Percentiles rank a stretch among this genome's conserved stretches.
Evolutionary conservation across 495 filamentous ascomycete genomes (phyloP).

Genomic region (Penicillium argentinense): DNA sequence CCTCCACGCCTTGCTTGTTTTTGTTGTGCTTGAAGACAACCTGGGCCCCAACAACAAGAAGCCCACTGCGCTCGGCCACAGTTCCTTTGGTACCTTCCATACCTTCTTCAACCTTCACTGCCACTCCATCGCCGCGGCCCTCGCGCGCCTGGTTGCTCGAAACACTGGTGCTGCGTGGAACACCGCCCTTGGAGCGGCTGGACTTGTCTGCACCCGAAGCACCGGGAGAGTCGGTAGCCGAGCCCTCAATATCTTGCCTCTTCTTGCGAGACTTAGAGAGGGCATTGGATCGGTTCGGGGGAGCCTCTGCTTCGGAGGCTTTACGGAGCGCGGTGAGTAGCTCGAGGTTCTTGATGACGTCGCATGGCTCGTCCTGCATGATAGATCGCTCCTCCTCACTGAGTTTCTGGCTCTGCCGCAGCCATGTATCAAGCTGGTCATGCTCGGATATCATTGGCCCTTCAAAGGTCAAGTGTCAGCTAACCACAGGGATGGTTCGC

Average conservation of each 20-base stretch:
- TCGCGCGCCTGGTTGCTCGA: constrained; percentile 48
- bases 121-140: constrained; percentile 37
- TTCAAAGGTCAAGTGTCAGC: constrained; percentile 15
- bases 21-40: constrained; percentile 81
- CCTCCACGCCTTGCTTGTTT: constrained; percentile 64
- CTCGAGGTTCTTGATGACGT: constrained; percentile 58
- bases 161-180: constrained; percentile 57
- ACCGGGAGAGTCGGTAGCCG: constrained; percentile 67
- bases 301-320: constrained; percentile 58
- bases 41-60: constrained; percentile 69
- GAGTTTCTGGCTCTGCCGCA: constrained; percentile 63
- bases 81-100: constrained; percentile 50
- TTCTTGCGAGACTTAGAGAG: constrained; percentile 60
- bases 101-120: constrained; percentile 58
- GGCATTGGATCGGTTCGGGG: constrained; percentile 44
- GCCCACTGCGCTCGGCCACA: constrained; percentile 48
- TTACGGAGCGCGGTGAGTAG: constrained; percentile 60
- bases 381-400: constrained; percentile 62
- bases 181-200: constrained; percentile 42
- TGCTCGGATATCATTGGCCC: constrained; percentile 42
- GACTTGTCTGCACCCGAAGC: constrained; percentile 57
- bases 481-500: not conserved
- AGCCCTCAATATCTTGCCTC: constrained; percentile 68
- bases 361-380: constrained; percentile 56
- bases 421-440: constrained; percentile 54